phyloP scores from a whole-genome alignment of 768 basidiomycete genomes.

The Cystofilobasidium bisporidii region DNA sequence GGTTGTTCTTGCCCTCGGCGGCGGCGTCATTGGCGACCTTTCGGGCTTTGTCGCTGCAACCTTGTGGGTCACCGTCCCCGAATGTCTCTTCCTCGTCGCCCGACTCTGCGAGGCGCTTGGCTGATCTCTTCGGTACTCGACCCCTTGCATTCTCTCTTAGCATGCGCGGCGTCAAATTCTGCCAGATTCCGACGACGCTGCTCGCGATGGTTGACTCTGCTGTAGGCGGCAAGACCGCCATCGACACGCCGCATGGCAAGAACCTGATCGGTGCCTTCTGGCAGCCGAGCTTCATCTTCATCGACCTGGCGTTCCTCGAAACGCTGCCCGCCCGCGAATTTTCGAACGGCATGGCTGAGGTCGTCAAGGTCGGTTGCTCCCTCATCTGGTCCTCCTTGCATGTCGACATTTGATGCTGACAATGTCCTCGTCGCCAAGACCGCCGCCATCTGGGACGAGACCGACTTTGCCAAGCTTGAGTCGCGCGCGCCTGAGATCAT shows the following conservation, averaged over 20 bases:
- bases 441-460: conserved; percentile 95
- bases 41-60: conserved; percentile 95
- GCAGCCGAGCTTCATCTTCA: conserved; percentile 96
- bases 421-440: conserved; percentile 49
- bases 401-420: neutral
- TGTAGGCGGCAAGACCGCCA: conserved; percentile 97
- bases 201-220: conserved; percentile 98
- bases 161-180: conserved; percentile 93
- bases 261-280: conserved; percentile 97
- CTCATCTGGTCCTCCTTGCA: neutral
- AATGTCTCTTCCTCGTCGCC: neutral
- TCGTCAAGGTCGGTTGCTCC: conserved; percentile 62
- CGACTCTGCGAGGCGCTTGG: neutral
- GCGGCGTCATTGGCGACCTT: conserved; percentile 94
- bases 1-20: conserved; percentile 84
- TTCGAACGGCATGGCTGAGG: conserved; percentile 98
- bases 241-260: conserved; percentile 95
- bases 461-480: conserved; percentile 79
- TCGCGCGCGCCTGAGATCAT: conserved; percentile 68
- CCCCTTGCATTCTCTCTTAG: conserved; percentile 42
- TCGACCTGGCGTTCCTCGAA: conserved; percentile 90
- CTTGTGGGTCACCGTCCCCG: conserved; percentile 58
- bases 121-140: neutral
- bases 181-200: conserved; percentile 91
- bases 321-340: conserved; percentile 86